Evolutionary conservation across 2,329 filamentous ascomycete species (phyloP).

Genomic region (Fusarium mexicanum): DNA sequence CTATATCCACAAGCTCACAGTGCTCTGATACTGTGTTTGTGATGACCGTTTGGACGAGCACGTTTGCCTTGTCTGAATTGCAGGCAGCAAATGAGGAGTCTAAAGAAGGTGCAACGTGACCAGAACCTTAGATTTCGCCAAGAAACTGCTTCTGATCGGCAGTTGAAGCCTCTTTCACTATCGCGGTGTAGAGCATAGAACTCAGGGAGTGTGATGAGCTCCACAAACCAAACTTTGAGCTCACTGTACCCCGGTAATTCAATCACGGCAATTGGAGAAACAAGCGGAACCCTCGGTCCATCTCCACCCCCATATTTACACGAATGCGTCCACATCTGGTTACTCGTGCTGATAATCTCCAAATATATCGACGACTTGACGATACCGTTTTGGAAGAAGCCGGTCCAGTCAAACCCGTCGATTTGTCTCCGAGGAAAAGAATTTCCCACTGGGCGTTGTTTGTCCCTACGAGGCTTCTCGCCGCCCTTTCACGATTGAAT

Average conservation of each 20-base stretch:
- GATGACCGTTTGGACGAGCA: not conserved
- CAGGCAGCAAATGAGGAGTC: not conserved
- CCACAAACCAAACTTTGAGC: not conserved
- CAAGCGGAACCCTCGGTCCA: conserved; percentile 21
- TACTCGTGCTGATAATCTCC: not conserved
- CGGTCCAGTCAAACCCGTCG: not conserved
- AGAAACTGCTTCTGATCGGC: conserved; percentile 10
- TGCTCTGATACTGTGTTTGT: conserved; percentile 6
- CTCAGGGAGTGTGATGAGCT: not conserved
- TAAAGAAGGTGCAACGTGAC: not conserved
- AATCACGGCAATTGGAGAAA: conserved; percentile 31
- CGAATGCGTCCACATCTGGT: conserved; percentile 7
- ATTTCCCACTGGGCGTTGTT: not conserved
- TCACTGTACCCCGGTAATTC: conserved; percentile 15
- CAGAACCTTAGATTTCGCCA: not conserved
- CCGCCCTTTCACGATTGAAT: not conserved
- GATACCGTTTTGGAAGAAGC: conserved; percentile 19
- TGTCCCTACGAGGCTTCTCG: not conserved
- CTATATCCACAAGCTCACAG: conserved; percentile 4
- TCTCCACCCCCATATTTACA: conserved; percentile 29
- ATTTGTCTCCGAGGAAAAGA: not conserved
- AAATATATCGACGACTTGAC: conserved; percentile 1
- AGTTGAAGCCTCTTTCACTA: not conserved
- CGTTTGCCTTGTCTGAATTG: not conserved
- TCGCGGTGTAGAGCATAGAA: not conserved